Evolutionary conservation across 192 early-diverging fungal genomes (phyloP), one percentile per base, ranked within the genome.

Genomic region (Backusella tuberculispora): DNA sequence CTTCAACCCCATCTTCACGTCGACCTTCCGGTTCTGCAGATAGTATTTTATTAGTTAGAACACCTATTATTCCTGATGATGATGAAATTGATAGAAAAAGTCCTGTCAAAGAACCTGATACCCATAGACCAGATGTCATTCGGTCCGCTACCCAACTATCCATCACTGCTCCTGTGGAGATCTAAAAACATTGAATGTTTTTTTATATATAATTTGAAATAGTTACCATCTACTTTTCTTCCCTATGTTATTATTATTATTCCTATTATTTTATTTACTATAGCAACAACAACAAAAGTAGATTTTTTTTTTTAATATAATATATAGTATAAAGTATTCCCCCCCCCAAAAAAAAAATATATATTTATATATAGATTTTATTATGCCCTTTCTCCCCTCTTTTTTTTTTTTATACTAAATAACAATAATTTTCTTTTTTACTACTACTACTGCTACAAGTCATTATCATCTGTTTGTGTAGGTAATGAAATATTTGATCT

Each of bases 91-190:
- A 67, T 42, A 46, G 26, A 37, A n/a, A 37, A 24, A 43, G 50
- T 26, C 69, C 74, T 4, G 71, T 80, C 12, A 80, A 76, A 45
- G 78, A 80, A 60, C 78, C 78, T 6, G 74, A 80, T 46, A 80
- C 74, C 41, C 50, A 46, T 21, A 46, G 74, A 47, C 78, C 78
- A 17, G 78, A 80, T 60, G 74, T 80, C 9, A 72, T 80, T 37
- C 74, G 78, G 19, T 76, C 74, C 26, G 78, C 78, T 46, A 80
- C 78, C 13, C 74, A 73, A 48, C 48, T 80, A 19, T 80, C 78
- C 3, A 71, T 80, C 6, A 69, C 40, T 21, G 78, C 78, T 12
- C 75, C 78, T 37, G 26, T 73, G 42, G 74, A 75, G 45, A 26
- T 80, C 17, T 74, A 80, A 76, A 34, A 34, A 34, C 29, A 34